A percentile compares a stretch with the other conserved stretches of the same genome.
Conservation (phyloP, 208 protist genomes). For the Wallacemonas sp. region DNA sequence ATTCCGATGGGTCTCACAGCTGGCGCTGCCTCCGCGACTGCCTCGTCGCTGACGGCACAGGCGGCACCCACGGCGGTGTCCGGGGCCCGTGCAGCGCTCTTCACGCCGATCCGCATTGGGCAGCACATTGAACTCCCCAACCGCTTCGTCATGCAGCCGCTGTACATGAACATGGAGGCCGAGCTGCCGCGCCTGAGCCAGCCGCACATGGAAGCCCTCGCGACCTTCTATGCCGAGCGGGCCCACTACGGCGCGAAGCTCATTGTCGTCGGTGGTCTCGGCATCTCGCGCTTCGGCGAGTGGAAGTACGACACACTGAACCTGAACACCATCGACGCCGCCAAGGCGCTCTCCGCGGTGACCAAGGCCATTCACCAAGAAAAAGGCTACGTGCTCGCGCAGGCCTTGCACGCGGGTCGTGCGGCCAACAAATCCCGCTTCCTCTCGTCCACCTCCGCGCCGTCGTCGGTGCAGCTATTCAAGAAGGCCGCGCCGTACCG, state of each 20-base stretch:
- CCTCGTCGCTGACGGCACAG: background rate
- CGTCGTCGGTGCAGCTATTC: constrained; percentile 68
- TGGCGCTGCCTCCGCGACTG: background rate
- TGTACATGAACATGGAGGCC: constrained; percentile 86
- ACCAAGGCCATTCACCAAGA: constrained; percentile 88
- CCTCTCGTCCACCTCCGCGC: constrained; percentile 58
- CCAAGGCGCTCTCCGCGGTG: constrained; percentile 68
- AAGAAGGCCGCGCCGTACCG: constrained; percentile 52
- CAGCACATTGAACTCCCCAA: constrained; percentile 63
- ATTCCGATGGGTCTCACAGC: background rate
- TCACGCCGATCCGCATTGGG: constrained; percentile 65
- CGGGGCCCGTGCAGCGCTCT: constrained; percentile 27
- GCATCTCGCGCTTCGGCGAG: constrained; percentile 74
- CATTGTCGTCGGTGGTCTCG: constrained; percentile 90
- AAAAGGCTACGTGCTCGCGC: constrained; percentile 88
- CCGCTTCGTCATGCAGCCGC: constrained; percentile 84
- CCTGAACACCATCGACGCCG: constrained; percentile 75
- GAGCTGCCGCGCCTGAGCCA: constrained; percentile 60
- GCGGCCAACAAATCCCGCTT: constrained; percentile 59
- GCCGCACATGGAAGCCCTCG: constrained; percentile 74
- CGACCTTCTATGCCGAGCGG: constrained; percentile 80
- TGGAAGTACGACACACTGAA: constrained; percentile 81
- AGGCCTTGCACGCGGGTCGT: constrained; percentile 92
- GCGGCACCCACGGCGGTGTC: background rate
- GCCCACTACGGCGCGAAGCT: constrained; percentile 86